phyloP scores from a whole-genome alignment of 2,329 filamentous ascomycete genomes.

The Coccinonectria pachysandricola region DNA sequence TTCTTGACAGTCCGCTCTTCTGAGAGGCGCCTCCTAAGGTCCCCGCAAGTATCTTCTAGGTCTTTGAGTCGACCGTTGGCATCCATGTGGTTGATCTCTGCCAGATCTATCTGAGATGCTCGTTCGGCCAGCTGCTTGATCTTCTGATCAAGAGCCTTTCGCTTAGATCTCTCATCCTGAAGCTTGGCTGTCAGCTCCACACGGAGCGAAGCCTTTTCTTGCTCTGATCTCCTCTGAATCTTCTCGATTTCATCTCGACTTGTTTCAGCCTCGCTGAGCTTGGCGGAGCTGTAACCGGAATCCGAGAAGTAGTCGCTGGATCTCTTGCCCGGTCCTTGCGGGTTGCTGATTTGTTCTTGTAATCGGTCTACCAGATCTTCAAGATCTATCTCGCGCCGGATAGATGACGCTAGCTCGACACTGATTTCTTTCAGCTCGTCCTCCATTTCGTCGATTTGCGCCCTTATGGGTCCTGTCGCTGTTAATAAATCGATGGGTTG shows the following conservation, averaged over 20 bases:
- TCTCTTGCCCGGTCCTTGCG: slow-evolving; percentile 51
- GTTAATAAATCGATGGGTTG: slow-evolving; percentile 45
- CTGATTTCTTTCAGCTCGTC: slow-evolving; percentile 90
- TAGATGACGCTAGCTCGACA: slow-evolving; percentile 82
- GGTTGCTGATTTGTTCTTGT: slow-evolving; percentile 62
- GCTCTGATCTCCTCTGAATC: slow-evolving; percentile 73
- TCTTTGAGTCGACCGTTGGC: slow-evolving; percentile 58
- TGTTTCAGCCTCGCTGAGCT: slow-evolving; percentile 58
- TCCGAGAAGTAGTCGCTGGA: slow-evolving; percentile 98
- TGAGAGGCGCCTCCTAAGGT: slow-evolving; percentile 66
- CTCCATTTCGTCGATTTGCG: slow-evolving; percentile 77
- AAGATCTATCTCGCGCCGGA: slow-evolving; percentile 89
- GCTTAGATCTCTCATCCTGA: slow-evolving; percentile 70
- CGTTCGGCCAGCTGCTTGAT: slow-evolving; percentile 74
- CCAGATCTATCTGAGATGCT: slow-evolving; percentile 51
- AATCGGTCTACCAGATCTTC: slow-evolving; percentile 87
- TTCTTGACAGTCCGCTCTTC: slow-evolving; percentile 83
- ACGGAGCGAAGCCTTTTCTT: slow-evolving; percentile 80
- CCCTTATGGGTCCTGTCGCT: slow-evolving; percentile 34
- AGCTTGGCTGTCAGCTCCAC: slow-evolving; percentile 77
- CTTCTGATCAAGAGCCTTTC: slow-evolving; percentile 71
- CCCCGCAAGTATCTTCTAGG: slow-evolving; percentile 70
- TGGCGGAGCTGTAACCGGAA: slow-evolving; percentile 78
- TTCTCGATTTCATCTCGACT: slow-evolving; percentile 67
- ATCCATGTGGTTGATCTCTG: slow-evolving; percentile 45